Evolutionary conservation across 306 rosid species (phyloP).

Genomic region (Malus domestica): ASM211411v1 NC_041802.1:20482001-20482500

Average conservation of each 20-base stretch:
- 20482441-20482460: conserved; percentile 53
- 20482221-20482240: conserved; percentile 45
- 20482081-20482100: conserved; percentile 52
- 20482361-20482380: conserved; percentile 63
- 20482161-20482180: not conserved
- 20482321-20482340: conserved; percentile 60
- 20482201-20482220: not conserved
- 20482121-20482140: not conserved
- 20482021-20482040: conserved; percentile 96
- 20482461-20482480: not conserved
- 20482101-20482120: conserved; percentile 77
- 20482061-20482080: conserved; percentile 58
- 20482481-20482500: not conserved
- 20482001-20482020: conserved; percentile 51
- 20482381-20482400: conserved; percentile 49
- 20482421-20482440: conserved; percentile 55
- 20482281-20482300: conserved; percentile 64
- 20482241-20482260: conserved; percentile 63
- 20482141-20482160: not conserved
- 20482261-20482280: conserved; percentile 67
- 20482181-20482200: not conserved
- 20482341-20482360: conserved; percentile 54
- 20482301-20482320: conserved; percentile 50
- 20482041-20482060: conserved; percentile 51
- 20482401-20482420: conserved; percentile 88